Conservation (phyloP, 768 basidiomycete species). For the Tephrocybe sp. region DNA sequence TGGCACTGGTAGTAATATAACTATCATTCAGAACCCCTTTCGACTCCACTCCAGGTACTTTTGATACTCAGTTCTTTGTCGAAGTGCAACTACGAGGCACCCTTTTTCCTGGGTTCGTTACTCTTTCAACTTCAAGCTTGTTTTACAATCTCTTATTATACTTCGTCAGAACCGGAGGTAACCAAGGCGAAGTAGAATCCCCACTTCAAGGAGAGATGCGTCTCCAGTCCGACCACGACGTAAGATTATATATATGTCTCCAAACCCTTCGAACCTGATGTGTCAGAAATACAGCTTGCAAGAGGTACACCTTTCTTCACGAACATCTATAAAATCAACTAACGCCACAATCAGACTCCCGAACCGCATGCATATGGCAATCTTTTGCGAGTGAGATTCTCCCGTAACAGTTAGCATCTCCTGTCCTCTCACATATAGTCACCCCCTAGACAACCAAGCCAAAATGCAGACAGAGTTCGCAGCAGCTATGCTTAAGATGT, state of each 20-base stretch:
- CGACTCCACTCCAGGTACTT: slow-evolving; percentile 43
- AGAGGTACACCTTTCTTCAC: slow-evolving; percentile 17
- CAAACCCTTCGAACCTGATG: too few relatives aligned
- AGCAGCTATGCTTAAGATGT: slow-evolving; percentile 44
- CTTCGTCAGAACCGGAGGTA: slow-evolving; percentile 30
- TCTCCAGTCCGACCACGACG: slow-evolving; percentile 41
- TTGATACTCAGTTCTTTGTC: slow-evolving; percentile 47
- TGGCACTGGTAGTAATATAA: not conserved
- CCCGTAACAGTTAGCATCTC: not conserved
- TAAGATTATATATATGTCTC: slow-evolving; percentile 10
- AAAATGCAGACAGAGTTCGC: slow-evolving; percentile 35
- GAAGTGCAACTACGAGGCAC: slow-evolving; percentile 47
- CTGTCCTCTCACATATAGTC: not conserved
- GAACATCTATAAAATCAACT: not conserved
- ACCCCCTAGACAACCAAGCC: slow-evolving; percentile 19
- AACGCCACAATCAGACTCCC: slow-evolving; percentile 29
- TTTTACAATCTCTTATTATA: slow-evolving; percentile 7
- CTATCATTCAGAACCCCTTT: slow-evolving; percentile 32
- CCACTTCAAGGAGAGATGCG: slow-evolving; percentile 42
- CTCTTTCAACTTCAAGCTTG: not conserved
- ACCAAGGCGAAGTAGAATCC: slow-evolving; percentile 19
- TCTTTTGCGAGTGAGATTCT: slow-evolving; percentile 32
- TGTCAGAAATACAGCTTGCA: too few relatives aligned
- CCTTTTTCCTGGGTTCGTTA: slow-evolving; percentile 32
- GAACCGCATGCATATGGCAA: slow-evolving; percentile 52